Evolutionary conservation across 2,329 filamentous ascomycete genomes (phyloP), one percentile per base, ranked within the genome.

Genomic region (Arthrobotrys megalospora): DNA sequence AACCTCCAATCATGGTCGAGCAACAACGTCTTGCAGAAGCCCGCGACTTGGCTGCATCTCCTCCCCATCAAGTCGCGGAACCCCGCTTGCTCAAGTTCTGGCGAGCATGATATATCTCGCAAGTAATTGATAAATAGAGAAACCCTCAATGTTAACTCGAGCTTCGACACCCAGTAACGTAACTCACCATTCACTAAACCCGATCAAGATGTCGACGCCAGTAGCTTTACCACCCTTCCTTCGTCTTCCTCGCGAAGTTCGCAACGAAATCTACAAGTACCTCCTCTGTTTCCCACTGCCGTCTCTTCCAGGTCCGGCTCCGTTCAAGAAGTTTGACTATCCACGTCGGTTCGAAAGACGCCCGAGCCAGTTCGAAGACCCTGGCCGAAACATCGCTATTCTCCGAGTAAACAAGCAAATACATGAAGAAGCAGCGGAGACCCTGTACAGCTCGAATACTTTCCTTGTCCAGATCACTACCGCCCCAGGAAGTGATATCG

Each of bases 261-360:
- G 71, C 36, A 41, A 76, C 28, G 43, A 76, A 55, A 63, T 76
- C 19, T 76, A 76, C 45, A 50, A 24, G 12, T 68, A 68, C 11
- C 16, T 58, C 12, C 47, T 72, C 34, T 11, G 19, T n/a, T 28
- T 50, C 47, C 21, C 53, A 24, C 24, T n/a, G 24, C 43, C 50
- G 16, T 8, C 11, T 4, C n/a, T 50, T 6, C 28, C 62, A 7
- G 7, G n/a, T 36, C 38, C 38, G 24, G 19, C 8, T 8, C 45
- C 45, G 6, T 6, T 24, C 3, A 11, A 24, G 4, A 28, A 2
- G 12, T 28, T 19, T 10, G 3, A 4, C 2, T 11, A 24, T 6
- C 1, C 1, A 1, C 21, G 8, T 6, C 8, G 47, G 1, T 11
- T 28, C 7, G 47, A 50, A 14, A 24, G 47, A 11, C 47, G 45